Conservation (phyloP, 805 yeast species). For the Sungouiella thailandica region DNA sequence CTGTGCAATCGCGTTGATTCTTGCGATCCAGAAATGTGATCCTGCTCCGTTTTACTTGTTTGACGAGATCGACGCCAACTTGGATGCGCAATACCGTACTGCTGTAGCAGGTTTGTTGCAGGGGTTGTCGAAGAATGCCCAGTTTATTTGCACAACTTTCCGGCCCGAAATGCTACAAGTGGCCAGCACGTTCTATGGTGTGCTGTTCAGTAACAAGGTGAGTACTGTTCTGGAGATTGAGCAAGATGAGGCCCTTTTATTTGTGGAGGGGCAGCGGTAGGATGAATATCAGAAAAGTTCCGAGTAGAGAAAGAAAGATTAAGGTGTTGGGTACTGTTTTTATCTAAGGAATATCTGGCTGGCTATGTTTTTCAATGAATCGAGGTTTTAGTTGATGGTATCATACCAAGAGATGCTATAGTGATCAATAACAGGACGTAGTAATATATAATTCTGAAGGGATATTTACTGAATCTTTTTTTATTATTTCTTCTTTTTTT, state of each 20-base stretch:
- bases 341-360: too few relatives aligned
- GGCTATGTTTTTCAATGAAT: too few relatives aligned
- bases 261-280: conserved; percentile 63
- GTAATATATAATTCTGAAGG: too few relatives aligned
- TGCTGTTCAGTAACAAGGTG: conserved; percentile 74
- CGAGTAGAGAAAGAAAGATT: too few relatives aligned
- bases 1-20: conserved; percentile 91
- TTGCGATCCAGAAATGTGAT: conserved; percentile 91
- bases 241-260: conserved; percentile 70
- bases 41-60: conserved; percentile 96
- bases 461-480: too few relatives aligned
- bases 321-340: too few relatives aligned
- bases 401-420: too few relatives aligned
- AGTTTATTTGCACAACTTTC: conserved; percentile 94
- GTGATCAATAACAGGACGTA: too few relatives aligned
- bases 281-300: too few relatives aligned
- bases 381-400: too few relatives aligned
- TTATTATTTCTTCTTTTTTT: too few relatives aligned
- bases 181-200: conserved; percentile 86
- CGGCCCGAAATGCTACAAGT: conserved; percentile 86
- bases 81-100: conserved; percentile 86
- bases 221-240: conserved; percentile 71
- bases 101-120: conserved; percentile 77
- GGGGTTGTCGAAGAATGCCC: conserved; percentile 63
- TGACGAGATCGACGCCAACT: conserved; percentile 95